Percentiles rank a stretch among this genome's conserved stretches.
phyloP scores from a whole-genome alignment of 176 grass and related monocot species.

The Triticum dicoccoides region DNA sequence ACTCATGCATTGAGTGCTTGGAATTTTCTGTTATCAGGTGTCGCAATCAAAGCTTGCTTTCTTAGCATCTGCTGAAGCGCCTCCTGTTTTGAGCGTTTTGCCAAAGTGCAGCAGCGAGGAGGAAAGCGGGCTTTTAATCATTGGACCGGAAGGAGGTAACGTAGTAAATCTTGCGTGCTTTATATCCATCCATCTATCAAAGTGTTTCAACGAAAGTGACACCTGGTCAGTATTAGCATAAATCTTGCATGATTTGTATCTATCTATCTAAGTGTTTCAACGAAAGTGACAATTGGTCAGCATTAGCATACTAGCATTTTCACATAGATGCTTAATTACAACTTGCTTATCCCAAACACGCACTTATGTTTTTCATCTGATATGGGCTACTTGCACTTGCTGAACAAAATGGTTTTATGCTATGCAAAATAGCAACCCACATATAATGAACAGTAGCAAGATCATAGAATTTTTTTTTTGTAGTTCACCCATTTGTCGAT shows the following conservation, averaged over 20 bases:
- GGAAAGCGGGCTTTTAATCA: constrained; percentile 67
- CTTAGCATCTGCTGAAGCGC: constrained; percentile 84
- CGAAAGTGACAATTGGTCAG: background rate
- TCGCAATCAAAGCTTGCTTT: constrained; percentile 65
- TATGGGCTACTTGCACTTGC: background rate
- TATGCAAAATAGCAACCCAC: background rate
- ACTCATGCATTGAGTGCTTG: background rate
- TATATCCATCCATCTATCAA: background rate
- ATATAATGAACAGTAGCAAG: background rate
- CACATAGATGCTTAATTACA: background rate
- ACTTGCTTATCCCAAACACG: background rate
- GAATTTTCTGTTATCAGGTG: constrained; percentile 36
- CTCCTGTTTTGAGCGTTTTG: constrained; percentile 64
- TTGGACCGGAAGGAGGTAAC: constrained; percentile 92
- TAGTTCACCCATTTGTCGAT: background rate
- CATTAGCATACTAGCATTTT: background rate
- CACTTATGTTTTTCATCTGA: background rate
- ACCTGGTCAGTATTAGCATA: background rate
- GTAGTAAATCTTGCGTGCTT: background rate
- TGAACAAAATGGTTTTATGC: background rate
- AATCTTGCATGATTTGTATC: background rate
- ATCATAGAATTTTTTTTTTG: background rate
- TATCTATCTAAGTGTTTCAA: background rate
- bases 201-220: background rate
- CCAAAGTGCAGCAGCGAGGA: constrained; percentile 45